These are phyloP conservation scores for Aspergillus baeticus DNA, from an alignment of 495 filamentous ascomycete genomes.

Conservation along the genomic window DNA sequence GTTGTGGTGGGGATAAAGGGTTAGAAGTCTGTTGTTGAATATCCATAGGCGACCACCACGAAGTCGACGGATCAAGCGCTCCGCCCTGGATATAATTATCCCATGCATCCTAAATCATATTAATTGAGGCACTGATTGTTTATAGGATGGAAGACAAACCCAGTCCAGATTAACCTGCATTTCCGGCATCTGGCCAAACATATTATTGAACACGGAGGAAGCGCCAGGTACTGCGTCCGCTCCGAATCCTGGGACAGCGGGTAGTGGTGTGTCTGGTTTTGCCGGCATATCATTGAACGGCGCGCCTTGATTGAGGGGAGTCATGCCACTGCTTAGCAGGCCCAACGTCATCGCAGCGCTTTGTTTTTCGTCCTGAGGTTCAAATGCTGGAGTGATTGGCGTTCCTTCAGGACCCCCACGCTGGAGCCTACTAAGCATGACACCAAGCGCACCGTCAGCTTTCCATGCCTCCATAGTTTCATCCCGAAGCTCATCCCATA, in stretches of 20 bases:
- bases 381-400: conserved; percentile 22
- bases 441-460: conserved; percentile 68
- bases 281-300: conserved; percentile 31
- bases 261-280: conserved; percentile 34
- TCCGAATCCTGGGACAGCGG: conserved; percentile 34
- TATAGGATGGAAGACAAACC: conserved; percentile 51
- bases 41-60: conserved; percentile 49
- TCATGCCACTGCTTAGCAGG: conserved; percentile 71
- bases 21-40: conserved; percentile 25
- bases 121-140: conserved; percentile 12
- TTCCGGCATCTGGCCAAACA: conserved; percentile 61
- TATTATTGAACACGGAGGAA: conserved; percentile 53
- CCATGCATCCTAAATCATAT: conserved; percentile 49
- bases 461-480: conserved; percentile 88
- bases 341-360: conserved; percentile 80
- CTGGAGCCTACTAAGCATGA: conserved; percentile 77
- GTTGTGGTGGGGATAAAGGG: conserved; percentile 16
- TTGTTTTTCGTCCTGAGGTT: conserved; percentile 48
- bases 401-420: conserved; percentile 30
- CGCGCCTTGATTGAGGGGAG: conserved; percentile 52
- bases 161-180: conserved; percentile 72
- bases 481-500: conserved; percentile 75
- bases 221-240: conserved; percentile 35
- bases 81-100: conserved; percentile 55
- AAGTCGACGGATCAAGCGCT: conserved; percentile 42